Percentiles rank a stretch among this genome's conserved stretches.
Conservation (phyloP, 192 early-diverging fungal species). For the Chytriomyces confervae region DNA sequence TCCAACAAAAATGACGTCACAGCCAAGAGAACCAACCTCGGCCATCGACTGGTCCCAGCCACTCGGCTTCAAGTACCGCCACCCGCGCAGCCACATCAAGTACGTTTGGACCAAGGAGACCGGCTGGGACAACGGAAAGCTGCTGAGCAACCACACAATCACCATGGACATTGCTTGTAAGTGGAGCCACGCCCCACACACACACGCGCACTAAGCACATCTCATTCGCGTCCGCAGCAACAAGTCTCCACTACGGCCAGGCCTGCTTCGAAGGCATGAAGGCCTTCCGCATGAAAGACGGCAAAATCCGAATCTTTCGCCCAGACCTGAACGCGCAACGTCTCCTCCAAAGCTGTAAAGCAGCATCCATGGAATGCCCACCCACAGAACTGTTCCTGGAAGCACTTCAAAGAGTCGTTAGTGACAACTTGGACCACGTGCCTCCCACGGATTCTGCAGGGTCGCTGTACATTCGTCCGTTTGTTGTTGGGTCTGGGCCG, state of each 20-base stretch:
- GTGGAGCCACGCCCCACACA: not conserved
- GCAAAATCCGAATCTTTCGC: slow-evolving; percentile 69
- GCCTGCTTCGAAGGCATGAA: slow-evolving; percentile 84
- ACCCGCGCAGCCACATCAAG: slow-evolving; percentile 67
- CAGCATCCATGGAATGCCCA: slow-evolving; percentile 65
- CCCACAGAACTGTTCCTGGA: slow-evolving; percentile 67
- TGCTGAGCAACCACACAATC: slow-evolving; percentile 60
- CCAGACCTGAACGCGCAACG: slow-evolving; percentile 72
- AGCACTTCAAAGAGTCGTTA: slow-evolving; percentile 61
- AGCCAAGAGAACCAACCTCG: slow-evolving; percentile 23
- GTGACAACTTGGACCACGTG: slow-evolving; percentile 72
- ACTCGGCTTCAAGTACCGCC: slow-evolving; percentile 69
- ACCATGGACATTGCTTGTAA: slow-evolving; percentile 67
- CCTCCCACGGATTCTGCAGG: slow-evolving; percentile 74
- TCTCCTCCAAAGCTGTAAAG: slow-evolving; percentile 59
- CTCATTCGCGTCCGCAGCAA: slow-evolving; percentile 43
- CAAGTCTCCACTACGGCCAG: slow-evolving; percentile 78
- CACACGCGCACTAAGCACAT: not conserved
- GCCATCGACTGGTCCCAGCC: slow-evolving; percentile 67
- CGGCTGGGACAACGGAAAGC: slow-evolving; percentile 65
- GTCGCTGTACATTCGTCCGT: slow-evolving; percentile 67
- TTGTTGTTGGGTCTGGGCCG: slow-evolving; percentile 52
- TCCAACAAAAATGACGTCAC: not conserved
- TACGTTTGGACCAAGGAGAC: slow-evolving; percentile 65
- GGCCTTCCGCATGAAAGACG: slow-evolving; percentile 63